Base-by-base conservation (phyloP, 371 early-diverging fungal genomes). In the Mortierella sp. region DNA sequence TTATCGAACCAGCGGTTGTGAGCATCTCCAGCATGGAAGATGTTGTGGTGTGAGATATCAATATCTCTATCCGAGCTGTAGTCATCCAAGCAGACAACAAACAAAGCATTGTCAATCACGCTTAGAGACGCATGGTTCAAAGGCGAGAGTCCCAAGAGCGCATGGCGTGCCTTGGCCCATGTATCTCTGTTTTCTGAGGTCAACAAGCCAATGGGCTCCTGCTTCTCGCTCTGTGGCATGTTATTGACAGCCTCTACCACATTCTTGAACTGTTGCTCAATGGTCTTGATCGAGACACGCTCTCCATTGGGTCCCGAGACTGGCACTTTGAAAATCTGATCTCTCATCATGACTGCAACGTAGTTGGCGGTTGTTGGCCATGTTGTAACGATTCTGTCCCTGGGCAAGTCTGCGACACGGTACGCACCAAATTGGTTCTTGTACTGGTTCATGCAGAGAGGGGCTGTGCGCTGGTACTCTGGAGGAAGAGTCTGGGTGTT, bases 1-100 rank as follows among this genome's bases (percentile, higher is more conserved):
- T 98, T 98, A 87, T 98, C 98, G 85, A 96, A 97, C 97, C 97
- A 98, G 33, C 98, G 89, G 86, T 98, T 98, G 38, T 78, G 83
- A 1, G 90, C 97, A 53, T 93, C 87, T 50, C 83, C 72, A 21
- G 91, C 92, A 83, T 96, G 96, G 87, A 95, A 94, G 50, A 94
- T 82, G 74, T 95, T 94, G 36, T 86, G 92, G 69, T 93, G 93
- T 1, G 93, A 85, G 4, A 84, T 68, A 69, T 96, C 94, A 48
- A 87, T 67, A 64, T 94, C 89, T 15, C 72, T 65, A 47, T 87
- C 84, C 8, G 91, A 86, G 24, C 90, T 82, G 58, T 91, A 88
- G 65, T 94, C 93, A 83, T 98, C 98, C 72, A 98, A 83, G 65
- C 94, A 94, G 22, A 98, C 86, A 33, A 88, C 92, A 84, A 98